Conservation (phyloP, 805 yeast genomes). For the Kockiozyma suomiensis region DNA sequence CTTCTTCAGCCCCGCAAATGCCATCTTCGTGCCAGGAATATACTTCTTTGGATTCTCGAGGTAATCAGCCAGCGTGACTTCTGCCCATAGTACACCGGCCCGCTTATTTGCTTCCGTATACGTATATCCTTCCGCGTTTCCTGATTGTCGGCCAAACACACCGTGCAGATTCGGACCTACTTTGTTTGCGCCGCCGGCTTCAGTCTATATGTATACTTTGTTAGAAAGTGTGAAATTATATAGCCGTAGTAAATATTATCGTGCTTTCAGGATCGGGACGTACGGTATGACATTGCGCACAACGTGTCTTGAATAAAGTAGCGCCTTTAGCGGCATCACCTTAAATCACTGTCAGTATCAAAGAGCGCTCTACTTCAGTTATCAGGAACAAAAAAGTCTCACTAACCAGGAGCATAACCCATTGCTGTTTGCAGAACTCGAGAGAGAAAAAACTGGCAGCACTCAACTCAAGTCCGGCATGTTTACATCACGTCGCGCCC, state of each 20-base stretch:
- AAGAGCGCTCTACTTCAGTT: no score
- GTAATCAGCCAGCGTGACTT: constrained; percentile 89
- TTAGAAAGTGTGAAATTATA: no score
- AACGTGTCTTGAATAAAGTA: constrained; percentile 96
- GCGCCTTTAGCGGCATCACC: constrained; percentile 95
- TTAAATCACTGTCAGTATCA: no score
- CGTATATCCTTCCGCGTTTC: constrained; percentile 88
- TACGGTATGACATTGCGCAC: constrained; percentile 97
- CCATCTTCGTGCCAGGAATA: constrained; percentile 99
- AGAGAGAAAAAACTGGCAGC: not conserved
- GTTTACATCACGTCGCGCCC: constrained; percentile 3
- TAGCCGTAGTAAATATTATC: no score
- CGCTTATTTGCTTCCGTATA: constrained; percentile 98
- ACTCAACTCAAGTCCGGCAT: not conserved
- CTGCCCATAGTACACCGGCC: constrained; percentile 87
- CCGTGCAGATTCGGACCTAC: constrained; percentile 99
- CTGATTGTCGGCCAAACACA: constrained; percentile 88
- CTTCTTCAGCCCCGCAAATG: constrained; percentile 99
- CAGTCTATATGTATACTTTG: constrained; percentile 43
- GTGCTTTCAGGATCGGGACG: constrained; percentile 1
- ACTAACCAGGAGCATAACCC: constrained; percentile 3
- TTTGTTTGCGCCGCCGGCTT: constrained; percentile 95
- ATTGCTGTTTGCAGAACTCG: not conserved
- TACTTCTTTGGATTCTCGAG: constrained; percentile 99
- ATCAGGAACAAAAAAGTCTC: not conserved